These are phyloP conservation scores for Fennellomyces sp. DNA, from an alignment of 371 early-diverging fungal species.

Conservation along the genomic window DNA sequence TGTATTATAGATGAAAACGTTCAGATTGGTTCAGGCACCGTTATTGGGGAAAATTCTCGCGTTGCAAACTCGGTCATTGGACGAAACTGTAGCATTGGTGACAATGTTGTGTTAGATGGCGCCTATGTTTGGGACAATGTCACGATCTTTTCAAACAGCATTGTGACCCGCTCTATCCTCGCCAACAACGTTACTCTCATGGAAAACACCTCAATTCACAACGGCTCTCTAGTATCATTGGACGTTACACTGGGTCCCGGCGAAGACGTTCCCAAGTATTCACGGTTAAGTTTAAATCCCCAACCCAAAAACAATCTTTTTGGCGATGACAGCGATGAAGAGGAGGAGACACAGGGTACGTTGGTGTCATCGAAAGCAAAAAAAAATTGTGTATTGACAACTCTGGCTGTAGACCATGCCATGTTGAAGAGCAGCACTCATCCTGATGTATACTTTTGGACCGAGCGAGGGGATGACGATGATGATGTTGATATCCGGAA, in stretches of 20 bases:
- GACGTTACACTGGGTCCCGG: conserved; percentile 79
- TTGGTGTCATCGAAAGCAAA: too few species aligned
- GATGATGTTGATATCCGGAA: conserved; percentile 53
- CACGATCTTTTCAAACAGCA: conserved; percentile 67
- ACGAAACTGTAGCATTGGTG: conserved; percentile 76
- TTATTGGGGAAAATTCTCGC: conserved; percentile 75
- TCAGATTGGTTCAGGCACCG: conserved; percentile 76
- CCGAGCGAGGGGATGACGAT: conserved; percentile 37
- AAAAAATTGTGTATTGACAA: not conserved
- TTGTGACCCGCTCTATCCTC: conserved; percentile 71
- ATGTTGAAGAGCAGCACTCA: conserved; percentile 43
- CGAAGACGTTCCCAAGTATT: conserved; percentile 66
- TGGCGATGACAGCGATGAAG: conserved; percentile 51
- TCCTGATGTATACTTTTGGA: conserved; percentile 51
- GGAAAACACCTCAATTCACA: conserved; percentile 63
- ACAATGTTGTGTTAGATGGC: conserved; percentile 75
- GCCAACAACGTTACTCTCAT: conserved; percentile 71
- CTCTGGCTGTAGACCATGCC: not conserved
- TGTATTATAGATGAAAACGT: conserved; percentile 82
- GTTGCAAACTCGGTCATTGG: conserved; percentile 86
- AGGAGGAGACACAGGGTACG: conserved; percentile 50
- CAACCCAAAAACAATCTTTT: conserved; percentile 48
- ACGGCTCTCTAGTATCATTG: conserved; percentile 75
- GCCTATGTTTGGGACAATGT: conserved; percentile 87
- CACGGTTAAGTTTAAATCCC: conserved; percentile 64